These are phyloP conservation scores for Areca catechu DNA, from an alignment of 176 grass and related monocot genomes.

Conservation along the genomic window DNA sequence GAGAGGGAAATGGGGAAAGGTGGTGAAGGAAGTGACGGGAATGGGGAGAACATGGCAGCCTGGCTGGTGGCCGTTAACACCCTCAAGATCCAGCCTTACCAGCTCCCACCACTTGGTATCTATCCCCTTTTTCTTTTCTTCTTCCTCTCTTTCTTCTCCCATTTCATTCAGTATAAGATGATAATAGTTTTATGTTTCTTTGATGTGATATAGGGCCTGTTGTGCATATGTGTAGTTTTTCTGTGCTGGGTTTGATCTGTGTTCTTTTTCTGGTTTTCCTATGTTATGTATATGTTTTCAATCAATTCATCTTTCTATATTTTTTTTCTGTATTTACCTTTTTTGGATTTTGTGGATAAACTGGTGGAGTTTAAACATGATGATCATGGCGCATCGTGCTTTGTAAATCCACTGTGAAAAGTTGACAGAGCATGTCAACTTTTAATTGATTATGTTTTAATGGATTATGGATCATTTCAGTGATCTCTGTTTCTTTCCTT, in stretches of 20 bases:
- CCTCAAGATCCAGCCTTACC: conserved; percentile 90
- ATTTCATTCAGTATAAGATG: no score
- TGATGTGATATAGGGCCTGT: not conserved
- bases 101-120: conserved; percentile 63
- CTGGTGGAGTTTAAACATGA: no score
- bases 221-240: no score
- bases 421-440: no score
- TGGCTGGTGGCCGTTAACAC: conserved; percentile 83
- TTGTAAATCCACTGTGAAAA: no score
- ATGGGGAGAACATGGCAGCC: conserved; percentile 84
- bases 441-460: no score
- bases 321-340: not conserved
- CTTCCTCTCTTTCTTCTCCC: not conserved
- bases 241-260: no score
- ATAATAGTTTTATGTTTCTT: not conserved
- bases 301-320: not conserved
- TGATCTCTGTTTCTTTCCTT: no score
- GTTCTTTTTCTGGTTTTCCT: not conserved
- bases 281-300: not conserved
- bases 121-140: not conserved
- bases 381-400: no score
- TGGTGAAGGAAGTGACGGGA: conserved; percentile 32
- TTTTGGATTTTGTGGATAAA: no score
- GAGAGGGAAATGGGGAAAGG: conserved; percentile 58
- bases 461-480: no score